These are phyloP conservation scores for Metschnikowia chrysomelidarum DNA, from an alignment of 805 yeast genomes.

Conservation along the genomic window DNA sequence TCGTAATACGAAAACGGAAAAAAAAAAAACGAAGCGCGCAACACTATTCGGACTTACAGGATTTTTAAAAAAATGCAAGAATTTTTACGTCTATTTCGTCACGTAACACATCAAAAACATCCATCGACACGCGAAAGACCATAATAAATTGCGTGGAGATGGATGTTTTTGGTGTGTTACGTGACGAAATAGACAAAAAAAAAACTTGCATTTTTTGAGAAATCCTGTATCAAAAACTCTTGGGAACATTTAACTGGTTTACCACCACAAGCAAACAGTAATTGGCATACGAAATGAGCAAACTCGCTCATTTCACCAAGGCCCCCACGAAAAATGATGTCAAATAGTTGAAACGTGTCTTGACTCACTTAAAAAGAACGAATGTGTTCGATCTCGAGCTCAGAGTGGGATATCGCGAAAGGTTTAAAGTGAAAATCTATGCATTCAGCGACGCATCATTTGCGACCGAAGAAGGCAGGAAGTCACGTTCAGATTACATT, in stretches of 20 bases:
- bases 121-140: no score
- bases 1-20: no score
- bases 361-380: not conserved
- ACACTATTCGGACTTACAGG: no score
- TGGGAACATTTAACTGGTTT: constrained; percentile 6
- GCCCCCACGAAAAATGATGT: constrained; percentile 1
- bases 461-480: constrained; percentile 3
- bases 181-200: not conserved
- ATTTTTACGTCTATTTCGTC: no score
- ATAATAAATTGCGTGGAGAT: no score
- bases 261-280: constrained; percentile 4
- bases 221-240: constrained; percentile 7
- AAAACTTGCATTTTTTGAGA: no score
- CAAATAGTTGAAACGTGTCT: not conserved
- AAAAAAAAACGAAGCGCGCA: no score
- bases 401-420: not conserved
- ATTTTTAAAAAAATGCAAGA: no score
- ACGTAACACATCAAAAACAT: no score
- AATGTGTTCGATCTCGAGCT: not conserved
- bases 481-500: constrained; percentile 3
- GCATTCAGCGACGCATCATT: constrained; percentile 7
- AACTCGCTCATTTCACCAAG: constrained; percentile 1
- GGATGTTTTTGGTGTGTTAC: no score
- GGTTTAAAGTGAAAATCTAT: not conserved
- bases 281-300: constrained; percentile 3